These are phyloP conservation scores for Francoa sonchifolia DNA, from an alignment of 441 rosid species.

Conservation along the genomic window DNA sequence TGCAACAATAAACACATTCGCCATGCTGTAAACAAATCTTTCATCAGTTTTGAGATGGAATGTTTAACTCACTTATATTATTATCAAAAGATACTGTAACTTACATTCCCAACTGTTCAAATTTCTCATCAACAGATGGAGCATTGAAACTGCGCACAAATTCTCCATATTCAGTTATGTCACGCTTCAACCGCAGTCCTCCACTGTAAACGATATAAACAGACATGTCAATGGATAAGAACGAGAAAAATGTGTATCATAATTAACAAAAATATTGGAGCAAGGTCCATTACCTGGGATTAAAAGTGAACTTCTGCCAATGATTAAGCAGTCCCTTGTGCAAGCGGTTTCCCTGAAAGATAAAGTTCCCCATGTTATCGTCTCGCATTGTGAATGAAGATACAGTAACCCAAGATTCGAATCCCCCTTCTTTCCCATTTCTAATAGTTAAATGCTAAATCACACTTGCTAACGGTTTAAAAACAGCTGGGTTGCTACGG, in stretches of 20 bases:
- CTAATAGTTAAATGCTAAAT: too few species aligned
- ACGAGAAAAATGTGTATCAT: too few species aligned
- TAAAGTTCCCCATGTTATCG: constrained; percentile 10
- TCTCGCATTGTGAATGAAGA: constrained; percentile 1
- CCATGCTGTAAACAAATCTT: constrained; percentile 45
- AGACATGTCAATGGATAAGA: too few species aligned
- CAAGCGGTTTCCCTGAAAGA: constrained; percentile 71
- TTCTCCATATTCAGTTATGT: constrained; percentile 81
- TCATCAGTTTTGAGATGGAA: constrained; percentile 9
- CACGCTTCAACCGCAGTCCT: constrained; percentile 93
- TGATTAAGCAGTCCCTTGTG: constrained; percentile 80
- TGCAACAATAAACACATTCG: constrained; percentile 90
- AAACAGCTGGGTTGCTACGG: too few species aligned
- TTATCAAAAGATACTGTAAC: constrained; percentile 12
- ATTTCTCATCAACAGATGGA: constrained; percentile 90
- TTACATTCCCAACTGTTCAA: constrained; percentile 91
- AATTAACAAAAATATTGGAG: constrained; percentile 4
- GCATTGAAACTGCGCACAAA: constrained; percentile 80
- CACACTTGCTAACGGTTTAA: too few species aligned
- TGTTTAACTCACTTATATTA: too few species aligned
- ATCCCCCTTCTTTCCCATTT: too few species aligned
- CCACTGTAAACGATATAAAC: constrained; percentile 39
- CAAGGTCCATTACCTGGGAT: constrained; percentile 61
- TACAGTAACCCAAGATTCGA: too few species aligned
- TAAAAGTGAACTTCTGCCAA: constrained; percentile 95